A percentile compares a stretch with the other conserved stretches of the same genome.
Conservation (phyloP, 2,329 filamentous ascomycete genomes). For the Penicillium decumbens region DNA sequence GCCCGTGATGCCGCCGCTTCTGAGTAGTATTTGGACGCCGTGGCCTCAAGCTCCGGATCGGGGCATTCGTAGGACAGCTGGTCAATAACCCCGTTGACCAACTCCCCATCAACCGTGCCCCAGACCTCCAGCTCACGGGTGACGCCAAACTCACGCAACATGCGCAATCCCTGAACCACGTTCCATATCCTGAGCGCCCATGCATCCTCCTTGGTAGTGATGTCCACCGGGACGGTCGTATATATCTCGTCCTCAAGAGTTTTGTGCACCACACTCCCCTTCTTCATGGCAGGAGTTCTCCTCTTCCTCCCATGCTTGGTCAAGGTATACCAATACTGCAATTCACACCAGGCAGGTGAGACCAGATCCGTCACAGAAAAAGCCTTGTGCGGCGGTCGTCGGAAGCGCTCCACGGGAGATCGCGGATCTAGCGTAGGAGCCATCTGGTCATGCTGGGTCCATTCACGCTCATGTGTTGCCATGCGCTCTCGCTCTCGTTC, state of each 20-base stretch:
- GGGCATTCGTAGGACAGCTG: conserved; percentile 74
- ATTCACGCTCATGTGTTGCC: conserved; percentile 24
- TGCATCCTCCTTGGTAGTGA: conserved; percentile 70
- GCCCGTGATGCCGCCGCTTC: conserved; percentile 34
- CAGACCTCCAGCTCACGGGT: conserved; percentile 78
- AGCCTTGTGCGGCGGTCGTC: conserved; percentile 69
- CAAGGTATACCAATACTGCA: conserved; percentile 87
- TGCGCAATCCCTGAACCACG: conserved; percentile 76
- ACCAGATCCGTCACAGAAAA: conserved; percentile 85
- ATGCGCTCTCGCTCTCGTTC: conserved; percentile 31
- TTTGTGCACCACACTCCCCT: conserved; percentile 74
- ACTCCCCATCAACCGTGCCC: conserved; percentile 74
- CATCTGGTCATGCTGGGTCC: conserved; percentile 18
- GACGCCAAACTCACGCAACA: conserved; percentile 63
- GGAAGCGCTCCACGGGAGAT: conserved; percentile 71
- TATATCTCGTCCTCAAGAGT: conserved; percentile 82
- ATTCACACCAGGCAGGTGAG: conserved; percentile 89
- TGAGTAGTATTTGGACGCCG: conserved; percentile 45
- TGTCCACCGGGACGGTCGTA: conserved; percentile 66
- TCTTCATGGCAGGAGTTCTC: conserved; percentile 75
- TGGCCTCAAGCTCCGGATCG: conserved; percentile 63
- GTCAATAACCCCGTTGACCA: conserved; percentile 88
- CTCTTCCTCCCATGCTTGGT: conserved; percentile 71
- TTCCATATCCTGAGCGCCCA: conserved; percentile 88
- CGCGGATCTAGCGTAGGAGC: conserved; percentile 41